Evolutionary conservation across 1,139 yeast genomes (phyloP), one percentile per base, ranked within the genome.

Genomic region (Diutina ranongensis): DNA sequence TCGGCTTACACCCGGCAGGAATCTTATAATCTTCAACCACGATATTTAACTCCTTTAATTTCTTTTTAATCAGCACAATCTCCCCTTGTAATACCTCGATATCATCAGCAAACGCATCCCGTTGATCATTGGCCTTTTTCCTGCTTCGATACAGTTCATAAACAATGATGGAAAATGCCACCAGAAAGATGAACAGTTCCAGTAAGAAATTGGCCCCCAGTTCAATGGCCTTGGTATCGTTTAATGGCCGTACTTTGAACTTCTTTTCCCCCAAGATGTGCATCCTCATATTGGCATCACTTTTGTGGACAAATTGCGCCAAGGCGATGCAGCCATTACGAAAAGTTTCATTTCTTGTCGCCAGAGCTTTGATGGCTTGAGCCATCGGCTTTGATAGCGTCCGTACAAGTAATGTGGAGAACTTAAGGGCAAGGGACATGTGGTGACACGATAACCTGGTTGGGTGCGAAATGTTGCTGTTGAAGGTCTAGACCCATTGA

Each of bases 371-470:
- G 50, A 87, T 69, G 5, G 78, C 68, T 49, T 72, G 78, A 12
- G 94, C 89, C 44, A 87, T 74, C 1, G 96, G 96, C 57, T 85
- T 84, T 36, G 95, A 83, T 40, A 86, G 68, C 31, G 94, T 87
- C 51, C 94, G 65, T 15, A 86, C 78, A 49, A 85, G 68, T 49
- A 87, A 69, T 35, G 94, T 76, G 12, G 92, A 79, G 54, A 87
- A 65, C 59, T 87, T 87, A 46, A 86, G 70, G 12, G 94, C 89
- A 40, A 86, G 32, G 31, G 42, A 38, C 36, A 34, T 34, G 35
- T 10, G 35, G n/a, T 27, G n/a, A n/a, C n/a, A n/a, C n/a, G n/a
- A n/a, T n/a, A n/a, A n/a, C n/a, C n/a, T n/a, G 28, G 28, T 25
- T 5, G 10, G 28, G 28, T 25, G 28, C 28, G 28, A 25, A 25